These are phyloP conservation scores for Durusdinium trenchii DNA, from an alignment of 73 alveolate genomes.

Conservation along the genomic window DNA sequence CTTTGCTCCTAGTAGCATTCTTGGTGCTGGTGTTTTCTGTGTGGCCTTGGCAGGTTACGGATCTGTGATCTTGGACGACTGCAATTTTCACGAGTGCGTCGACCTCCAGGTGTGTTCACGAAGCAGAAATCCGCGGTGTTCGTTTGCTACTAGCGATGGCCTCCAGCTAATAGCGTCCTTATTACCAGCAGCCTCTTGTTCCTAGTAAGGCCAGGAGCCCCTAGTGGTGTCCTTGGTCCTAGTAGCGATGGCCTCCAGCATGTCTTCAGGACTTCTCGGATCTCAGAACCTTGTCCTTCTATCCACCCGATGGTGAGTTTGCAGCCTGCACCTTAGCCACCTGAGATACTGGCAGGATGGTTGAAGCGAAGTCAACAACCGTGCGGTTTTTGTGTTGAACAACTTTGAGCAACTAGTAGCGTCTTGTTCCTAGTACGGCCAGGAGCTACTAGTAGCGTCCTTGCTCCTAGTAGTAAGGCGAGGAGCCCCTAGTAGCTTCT, in stretches of 20 bases:
- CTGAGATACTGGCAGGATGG: too few species aligned
- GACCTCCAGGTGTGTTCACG: constrained; percentile 95
- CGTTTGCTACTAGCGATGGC: neutral
- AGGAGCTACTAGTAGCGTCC: too few species aligned
- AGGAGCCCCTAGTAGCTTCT: too few species aligned
- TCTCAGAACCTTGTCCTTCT: constrained; percentile 98
- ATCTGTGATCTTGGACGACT: constrained; percentile 98
- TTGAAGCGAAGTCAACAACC: neutral
- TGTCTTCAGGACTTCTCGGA: constrained; percentile 97
- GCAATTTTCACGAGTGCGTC: constrained; percentile 99
- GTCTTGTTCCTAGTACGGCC: too few species aligned
- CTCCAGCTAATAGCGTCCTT: neutral
- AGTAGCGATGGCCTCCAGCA: neutral
- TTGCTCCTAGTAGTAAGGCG: too few species aligned
- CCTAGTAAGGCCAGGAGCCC: neutral
- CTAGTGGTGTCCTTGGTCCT: neutral
- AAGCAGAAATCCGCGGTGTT: neutral
- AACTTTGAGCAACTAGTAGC: neutral
- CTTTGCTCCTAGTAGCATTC: too few species aligned
- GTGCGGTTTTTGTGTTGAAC: neutral
- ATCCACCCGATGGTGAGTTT: constrained; percentile 99
- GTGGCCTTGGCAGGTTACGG: constrained; percentile 95
- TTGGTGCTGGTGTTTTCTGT: too few species aligned
- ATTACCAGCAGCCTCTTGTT: neutral
- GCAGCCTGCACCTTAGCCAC: constrained; percentile 80